A percentile compares a stretch with the other conserved stretches of the same genome.
Conservation (phyloP, 2,329 filamentous ascomycete species). For the Cladophialophora immunda region DNA sequence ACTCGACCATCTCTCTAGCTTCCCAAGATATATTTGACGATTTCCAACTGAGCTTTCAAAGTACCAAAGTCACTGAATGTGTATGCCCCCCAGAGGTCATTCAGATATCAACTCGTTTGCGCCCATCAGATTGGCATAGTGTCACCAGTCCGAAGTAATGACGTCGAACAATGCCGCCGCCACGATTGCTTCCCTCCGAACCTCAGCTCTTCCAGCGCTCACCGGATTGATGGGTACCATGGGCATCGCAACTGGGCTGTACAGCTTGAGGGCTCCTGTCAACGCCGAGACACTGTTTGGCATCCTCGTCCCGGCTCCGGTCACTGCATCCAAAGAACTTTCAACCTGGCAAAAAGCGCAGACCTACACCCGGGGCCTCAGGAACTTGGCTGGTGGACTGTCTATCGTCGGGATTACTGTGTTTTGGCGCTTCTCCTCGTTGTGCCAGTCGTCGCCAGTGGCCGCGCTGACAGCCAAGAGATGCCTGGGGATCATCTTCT, state of each 20-base stretch:
- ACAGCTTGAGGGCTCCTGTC: slow-evolving; percentile 5
- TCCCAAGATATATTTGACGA: background rate
- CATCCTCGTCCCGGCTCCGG: slow-evolving; percentile 5
- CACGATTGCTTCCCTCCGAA: background rate
- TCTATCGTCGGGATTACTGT: slow-evolving; percentile 10
- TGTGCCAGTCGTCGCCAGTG: slow-evolving; percentile 13
- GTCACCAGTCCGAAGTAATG: background rate
- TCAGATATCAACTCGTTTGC: background rate
- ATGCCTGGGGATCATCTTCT: slow-evolving; percentile 14
- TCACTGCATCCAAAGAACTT: slow-evolving; percentile 4
- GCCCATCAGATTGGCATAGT: background rate
- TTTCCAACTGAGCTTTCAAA: background rate
- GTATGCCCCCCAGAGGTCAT: too few relatives aligned
- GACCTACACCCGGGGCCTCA: slow-evolving; percentile 8
- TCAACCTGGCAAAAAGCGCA: slow-evolving; percentile 12
- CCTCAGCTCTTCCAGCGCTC: slow-evolving; percentile 6
- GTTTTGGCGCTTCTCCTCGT: slow-evolving; percentile 12
- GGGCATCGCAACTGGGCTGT: slow-evolving; percentile 10
- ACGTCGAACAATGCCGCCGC: background rate
- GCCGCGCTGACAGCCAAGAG: slow-evolving; percentile 2
- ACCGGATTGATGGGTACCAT: slow-evolving; percentile 9
- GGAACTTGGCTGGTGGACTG: slow-evolving; percentile 4
- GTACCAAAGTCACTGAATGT: background rate
- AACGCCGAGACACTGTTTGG: slow-evolving; percentile 12
- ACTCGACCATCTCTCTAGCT: background rate